Conservation (phyloP, 2,329 filamentous ascomycete genomes). For the Aspergillus novoparasiticus region DNA sequence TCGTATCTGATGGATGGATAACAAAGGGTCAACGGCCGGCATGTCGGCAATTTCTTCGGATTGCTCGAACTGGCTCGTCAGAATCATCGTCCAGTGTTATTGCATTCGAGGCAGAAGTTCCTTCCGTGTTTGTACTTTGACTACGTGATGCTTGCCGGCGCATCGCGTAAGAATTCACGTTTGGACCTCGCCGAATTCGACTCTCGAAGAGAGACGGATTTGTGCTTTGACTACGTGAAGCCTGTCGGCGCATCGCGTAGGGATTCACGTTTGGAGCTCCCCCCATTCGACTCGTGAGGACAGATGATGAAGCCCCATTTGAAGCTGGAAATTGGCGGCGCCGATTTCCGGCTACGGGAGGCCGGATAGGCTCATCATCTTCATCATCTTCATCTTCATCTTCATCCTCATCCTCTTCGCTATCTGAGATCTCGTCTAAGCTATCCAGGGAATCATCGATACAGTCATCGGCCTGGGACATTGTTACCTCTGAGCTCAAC, state of each 20-base stretch:
- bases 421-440: constrained; percentile 11
- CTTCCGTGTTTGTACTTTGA: constrained; percentile 8
- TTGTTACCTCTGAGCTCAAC: constrained; percentile 22
- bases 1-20: background rate
- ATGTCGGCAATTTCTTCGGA: constrained; percentile 18
- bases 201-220: background rate
- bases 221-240: background rate
- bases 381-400: constrained; percentile 22
- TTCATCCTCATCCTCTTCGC: constrained; percentile 17
- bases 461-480: constrained; percentile 9
- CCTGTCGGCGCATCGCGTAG: background rate
- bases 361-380: constrained; percentile 26
- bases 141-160: background rate
- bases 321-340: constrained; percentile 17
- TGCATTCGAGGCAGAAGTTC: constrained; percentile 26
- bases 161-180: background rate
- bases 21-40: constrained; percentile 2
- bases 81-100: constrained; percentile 33
- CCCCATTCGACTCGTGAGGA: background rate
- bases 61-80: constrained; percentile 30
- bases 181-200: background rate
- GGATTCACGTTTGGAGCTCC: background rate
- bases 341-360: constrained; percentile 17
- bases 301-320: constrained; percentile 14
- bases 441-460: constrained; percentile 4